phyloP scores from a whole-genome alignment of 73 alveolate genomes.

The Blepharisma japonicum region DNA sequence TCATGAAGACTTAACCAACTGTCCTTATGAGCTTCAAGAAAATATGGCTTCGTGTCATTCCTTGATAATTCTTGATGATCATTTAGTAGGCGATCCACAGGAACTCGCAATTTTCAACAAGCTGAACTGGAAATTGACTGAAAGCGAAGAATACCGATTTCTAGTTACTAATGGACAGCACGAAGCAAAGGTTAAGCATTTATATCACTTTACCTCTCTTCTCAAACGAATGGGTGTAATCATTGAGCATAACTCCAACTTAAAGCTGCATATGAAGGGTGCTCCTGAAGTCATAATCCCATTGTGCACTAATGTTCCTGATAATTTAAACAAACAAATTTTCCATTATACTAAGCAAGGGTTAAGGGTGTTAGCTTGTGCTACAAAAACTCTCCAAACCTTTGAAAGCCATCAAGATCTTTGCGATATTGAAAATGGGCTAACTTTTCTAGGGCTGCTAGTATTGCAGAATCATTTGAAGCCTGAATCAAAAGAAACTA shows the following conservation, averaged over 20 bases:
- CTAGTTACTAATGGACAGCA: background rate
- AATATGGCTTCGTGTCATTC: conserved; percentile 87
- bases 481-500: conserved; percentile 52
- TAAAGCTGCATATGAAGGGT: conserved; percentile 60
- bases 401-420: conserved; percentile 24
- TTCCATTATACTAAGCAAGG: conserved; percentile 71
- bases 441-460: conserved; percentile 85
- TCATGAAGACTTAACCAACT: background rate
- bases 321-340: conserved; percentile 48
- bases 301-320: conserved; percentile 63
- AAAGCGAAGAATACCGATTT: conserved; percentile 37
- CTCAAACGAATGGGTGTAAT: conserved; percentile 88
- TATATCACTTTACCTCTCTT: conserved; percentile 82
- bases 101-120: conserved; percentile 95
- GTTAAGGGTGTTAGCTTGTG: conserved; percentile 76
- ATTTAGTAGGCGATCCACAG: conserved; percentile 91
- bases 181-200: conserved; percentile 44
- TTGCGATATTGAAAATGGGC: conserved; percentile 71
- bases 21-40: conserved; percentile 60
- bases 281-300: conserved; percentile 73
- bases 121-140: conserved; percentile 82
- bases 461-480: conserved; percentile 85
- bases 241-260: conserved; percentile 39
- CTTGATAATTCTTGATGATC: conserved; percentile 75
- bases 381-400: conserved; percentile 42